Evolutionary conservation across 1,139 yeast species (phyloP), one percentile per base, ranked within the genome.

Genomic region (Saccharomycopsis crataegensis): DNA sequence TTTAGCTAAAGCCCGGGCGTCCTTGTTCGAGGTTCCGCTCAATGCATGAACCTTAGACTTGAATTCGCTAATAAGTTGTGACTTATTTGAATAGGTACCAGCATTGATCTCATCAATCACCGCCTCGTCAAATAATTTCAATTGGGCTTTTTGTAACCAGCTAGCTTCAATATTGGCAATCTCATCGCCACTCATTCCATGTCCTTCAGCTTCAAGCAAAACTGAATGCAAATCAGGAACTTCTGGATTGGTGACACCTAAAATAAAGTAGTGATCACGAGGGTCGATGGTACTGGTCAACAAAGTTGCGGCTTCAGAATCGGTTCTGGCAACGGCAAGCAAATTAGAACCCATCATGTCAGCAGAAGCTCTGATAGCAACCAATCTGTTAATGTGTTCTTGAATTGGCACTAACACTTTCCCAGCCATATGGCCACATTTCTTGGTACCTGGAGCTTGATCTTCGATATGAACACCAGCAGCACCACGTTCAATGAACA

Each of bases 41-140:
- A 85, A 76, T 60, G 96, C 96, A 62, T 81, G 80, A 54, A 89
- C 88, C 68, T 78, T 77, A 56, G 78, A 73, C 59, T 78, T 77
- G 74, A 90, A 89, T 69, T 83, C 72, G 59, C 77, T 71, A 65
- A 89, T 81, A 59, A 86, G 77, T 47, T 73, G 76, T 53, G 79
- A 74, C 75, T 88, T 87, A 76, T 88, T 80, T 56, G 80, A 62
- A 66, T 78, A 73, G 58, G 70, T 65, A 57, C 86, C 83, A 22
- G 75, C 73, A 58, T 83, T 80, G 70, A 91, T 88, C 62, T 78
- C 94, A 64, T 87, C 96, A 62, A 84, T 77, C 57, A 91, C 96
- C 50, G 96, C 97, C 73, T 91, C 95, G 69, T 85, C 85, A 83
- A 85, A 91, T 65, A 88, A 78, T 74, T 86, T 88, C 64, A 91